Evolutionary conservation across 208 protist genomes (phyloP), one percentile per base, ranked within the genome.

Genomic region (Crithidia mellificae): DNA sequence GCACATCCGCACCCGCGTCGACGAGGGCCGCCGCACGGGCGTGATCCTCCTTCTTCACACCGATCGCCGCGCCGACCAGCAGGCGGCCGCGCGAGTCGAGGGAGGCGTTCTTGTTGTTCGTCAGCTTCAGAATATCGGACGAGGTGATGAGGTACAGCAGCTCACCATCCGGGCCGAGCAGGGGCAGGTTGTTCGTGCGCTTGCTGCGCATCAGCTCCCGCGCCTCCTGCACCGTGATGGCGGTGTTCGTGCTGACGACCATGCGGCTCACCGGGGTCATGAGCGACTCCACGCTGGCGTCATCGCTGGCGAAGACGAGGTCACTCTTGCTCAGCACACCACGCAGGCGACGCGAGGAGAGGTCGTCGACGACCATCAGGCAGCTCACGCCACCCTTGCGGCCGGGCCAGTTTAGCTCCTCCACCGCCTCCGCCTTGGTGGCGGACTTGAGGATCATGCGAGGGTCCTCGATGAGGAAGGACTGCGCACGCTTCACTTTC

Each of bases 401-500:
- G 25, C 88, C 88, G 25, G 56, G 51, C 87, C 87, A 96, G 59
- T 92, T 81, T 52, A 96, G 54, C 27, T 74, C 79, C 47, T 81
- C 75, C 29, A 69, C 6, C 12, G 91, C 91, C 54, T 90, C 84
- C 15, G 68, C 43, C 63, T 78, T 85, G 17, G 88, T 91, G 24
- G 80, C 77, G 29, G 74, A 65, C 17, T 85, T 66, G 17, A 84
- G 64, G 46, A 96, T 88, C 78, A 85, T 90, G 73, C 87, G 85
- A 6, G 91, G 88, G 50, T 94, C 81, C 53, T 96, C 85, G 70
- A 96, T 94, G 17, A 91, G 72, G 59, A 94, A 94, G 20, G 86
- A 92, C 78, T 96, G 91, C 59, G 91, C 91, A n/a, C 91, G 88
- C 78, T 96, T 96, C 67, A 96, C 91, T 63, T 92, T 88, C 20